Percentiles rank a stretch among this genome's conserved stretches.
Conservation (phyloP, 768 basidiomycete genomes). For the Gymnopilus junonius region DNA sequence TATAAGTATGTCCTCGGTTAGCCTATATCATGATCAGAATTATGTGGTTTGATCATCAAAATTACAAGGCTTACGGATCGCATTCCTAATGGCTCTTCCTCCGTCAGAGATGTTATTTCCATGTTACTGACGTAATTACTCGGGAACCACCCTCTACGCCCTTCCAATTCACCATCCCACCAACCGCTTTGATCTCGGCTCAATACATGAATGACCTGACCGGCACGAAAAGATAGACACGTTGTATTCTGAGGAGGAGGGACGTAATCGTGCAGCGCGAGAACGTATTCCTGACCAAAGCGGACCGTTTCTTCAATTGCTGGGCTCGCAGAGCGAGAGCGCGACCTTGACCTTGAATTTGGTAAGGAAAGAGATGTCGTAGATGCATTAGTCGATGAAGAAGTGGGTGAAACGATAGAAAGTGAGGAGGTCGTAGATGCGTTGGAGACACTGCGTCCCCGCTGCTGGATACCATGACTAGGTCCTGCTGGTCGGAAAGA, state of each 20-base stretch:
- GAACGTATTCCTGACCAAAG: slow-evolving; percentile 69
- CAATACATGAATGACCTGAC: slow-evolving; percentile 90
- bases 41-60: background rate
- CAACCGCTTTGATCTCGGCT: slow-evolving; percentile 89
- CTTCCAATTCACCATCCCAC: slow-evolving; percentile 98
- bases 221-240: slow-evolving; percentile 87
- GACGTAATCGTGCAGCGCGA: slow-evolving; percentile 91
- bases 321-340: slow-evolving; percentile 45
- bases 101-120: slow-evolving; percentile 59
- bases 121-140: slow-evolving; percentile 86
- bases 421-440: slow-evolving; percentile 62
- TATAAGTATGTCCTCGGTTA: slow-evolving; percentile 51
- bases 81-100: slow-evolving; percentile 54
- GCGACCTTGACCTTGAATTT: slow-evolving; percentile 24
- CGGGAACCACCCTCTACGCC: slow-evolving; percentile 94
- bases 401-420: slow-evolving; percentile 57
- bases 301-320: slow-evolving; percentile 56
- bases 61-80: slow-evolving; percentile 42
- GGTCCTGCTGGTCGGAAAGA: slow-evolving; percentile 38
- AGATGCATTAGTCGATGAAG: slow-evolving; percentile 59
- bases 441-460: slow-evolving; percentile 55
- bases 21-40: slow-evolving; percentile 24
- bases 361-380: slow-evolving; percentile 53
- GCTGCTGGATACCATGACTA: slow-evolving; percentile 29
- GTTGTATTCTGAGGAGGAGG: slow-evolving; percentile 74